Conservation (phyloP, 2,329 filamentous ascomycete species). For the Cladosporium cucumerinum region DNA sequence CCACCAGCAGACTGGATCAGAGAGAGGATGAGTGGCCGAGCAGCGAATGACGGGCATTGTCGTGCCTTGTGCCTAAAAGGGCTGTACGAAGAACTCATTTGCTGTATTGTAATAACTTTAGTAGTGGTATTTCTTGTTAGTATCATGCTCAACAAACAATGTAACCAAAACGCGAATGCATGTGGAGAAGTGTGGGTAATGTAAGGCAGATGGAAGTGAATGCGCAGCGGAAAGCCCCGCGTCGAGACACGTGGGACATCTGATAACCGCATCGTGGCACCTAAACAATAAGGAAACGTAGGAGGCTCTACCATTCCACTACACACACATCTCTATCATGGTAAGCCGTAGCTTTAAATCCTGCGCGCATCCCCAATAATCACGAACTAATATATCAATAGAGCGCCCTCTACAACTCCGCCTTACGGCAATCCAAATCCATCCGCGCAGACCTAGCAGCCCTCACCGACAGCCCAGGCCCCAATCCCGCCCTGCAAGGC, state of each 20-base stretch:
- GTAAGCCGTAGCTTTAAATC: not conserved
- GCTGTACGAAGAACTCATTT: not conserved
- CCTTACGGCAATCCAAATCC: conserved; percentile 77
- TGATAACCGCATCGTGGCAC: not conserved
- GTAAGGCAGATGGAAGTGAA: not conserved
- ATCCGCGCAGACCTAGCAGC: conserved; percentile 71
- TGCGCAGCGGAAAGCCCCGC: conserved; percentile 3
- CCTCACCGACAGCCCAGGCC: conserved; percentile 54
- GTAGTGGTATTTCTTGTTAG: not conserved
- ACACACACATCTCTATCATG: conserved; percentile 1
- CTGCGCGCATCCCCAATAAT: too few species aligned
- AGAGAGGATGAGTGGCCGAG: not conserved
- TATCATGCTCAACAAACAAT: not conserved
- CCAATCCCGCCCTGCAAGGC: conserved; percentile 45
- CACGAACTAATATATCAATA: not conserved
- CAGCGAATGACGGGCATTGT: not conserved
- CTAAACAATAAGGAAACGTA: conserved; percentile 8
- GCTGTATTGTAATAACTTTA: not conserved
- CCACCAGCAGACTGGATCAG: not conserved
- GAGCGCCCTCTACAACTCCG: conserved; percentile 84
- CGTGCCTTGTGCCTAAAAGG: not conserved
- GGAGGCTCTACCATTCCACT: not conserved
- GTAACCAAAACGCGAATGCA: not conserved
- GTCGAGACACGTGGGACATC: conserved; percentile 6
- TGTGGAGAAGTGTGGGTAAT: not conserved